Evolutionary conservation across 1,139 yeast species (phyloP).

Genomic region (Debaryomyces fabryi): DNA sequence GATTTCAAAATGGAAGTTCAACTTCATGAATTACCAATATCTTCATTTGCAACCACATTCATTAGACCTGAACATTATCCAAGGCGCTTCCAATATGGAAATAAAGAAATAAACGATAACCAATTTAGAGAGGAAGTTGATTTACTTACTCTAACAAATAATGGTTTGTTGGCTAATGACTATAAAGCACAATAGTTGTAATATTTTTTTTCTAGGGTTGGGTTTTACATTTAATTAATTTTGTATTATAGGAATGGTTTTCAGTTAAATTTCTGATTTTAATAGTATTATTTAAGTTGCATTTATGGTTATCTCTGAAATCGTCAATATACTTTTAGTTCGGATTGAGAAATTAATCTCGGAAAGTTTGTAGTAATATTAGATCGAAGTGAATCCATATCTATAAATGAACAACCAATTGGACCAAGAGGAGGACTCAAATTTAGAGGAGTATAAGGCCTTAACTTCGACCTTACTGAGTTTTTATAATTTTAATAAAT

Average conservation of each 20-base stretch:
- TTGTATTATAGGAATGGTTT: not conserved
- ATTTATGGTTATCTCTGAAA: not conserved
- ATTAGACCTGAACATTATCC: conserved; percentile 40
- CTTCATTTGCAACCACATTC: conserved; percentile 29
- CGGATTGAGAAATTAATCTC: not conserved
- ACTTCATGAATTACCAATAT: conserved; percentile 29
- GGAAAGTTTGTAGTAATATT: not conserved
- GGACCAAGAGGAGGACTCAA: conserved; percentile 1
- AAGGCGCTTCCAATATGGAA: conserved; percentile 8
- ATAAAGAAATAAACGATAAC: not conserved
- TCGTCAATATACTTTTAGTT: not conserved
- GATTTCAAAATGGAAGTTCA: conserved; percentile 30
- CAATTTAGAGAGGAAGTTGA: conserved; percentile 4
- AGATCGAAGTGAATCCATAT: not conserved
- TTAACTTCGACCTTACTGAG: conserved; percentile 44
- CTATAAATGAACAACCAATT: not conserved
- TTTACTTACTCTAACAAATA: conserved; percentile 5
- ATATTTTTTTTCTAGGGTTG: not conserved
- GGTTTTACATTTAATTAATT: not conserved
- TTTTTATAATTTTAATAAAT: conserved; percentile 35
- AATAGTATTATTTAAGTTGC: not conserved
- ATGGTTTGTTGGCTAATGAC: conserved; percentile 11
- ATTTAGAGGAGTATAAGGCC: conserved; percentile 40
- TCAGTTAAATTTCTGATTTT: not conserved
- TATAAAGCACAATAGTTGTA: conserved; percentile 5